Evolutionary conservation across 2,329 filamentous ascomycete genomes (phyloP).

Genomic region (Fusarium longipes): DNA sequence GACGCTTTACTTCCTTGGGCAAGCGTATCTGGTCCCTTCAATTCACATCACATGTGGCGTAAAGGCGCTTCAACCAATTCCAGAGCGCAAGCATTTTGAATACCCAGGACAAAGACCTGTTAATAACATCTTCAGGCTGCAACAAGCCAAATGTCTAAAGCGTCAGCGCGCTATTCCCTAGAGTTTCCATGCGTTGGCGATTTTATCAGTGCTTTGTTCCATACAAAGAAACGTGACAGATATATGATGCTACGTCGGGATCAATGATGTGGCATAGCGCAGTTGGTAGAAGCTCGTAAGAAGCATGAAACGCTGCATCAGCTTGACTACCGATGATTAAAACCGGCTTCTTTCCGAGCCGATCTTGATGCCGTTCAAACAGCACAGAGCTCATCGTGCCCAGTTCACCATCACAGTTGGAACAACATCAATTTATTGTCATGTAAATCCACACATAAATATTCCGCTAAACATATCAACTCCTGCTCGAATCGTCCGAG

Average conservation of each 20-base stretch:
- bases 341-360: slow-evolving; percentile 4
- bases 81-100: not conserved
- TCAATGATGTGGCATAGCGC: slow-evolving; percentile 42
- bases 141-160: slow-evolving; percentile 2
- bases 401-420: not conserved
- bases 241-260: slow-evolving; percentile 25
- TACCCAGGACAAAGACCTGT: no score
- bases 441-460: not conserved
- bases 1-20: slow-evolving; percentile 21
- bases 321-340: not conserved
- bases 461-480: not conserved
- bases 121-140: slow-evolving; percentile 7
- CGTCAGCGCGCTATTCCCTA: not conserved
- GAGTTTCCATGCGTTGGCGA: slow-evolving; percentile 27
- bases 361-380: not conserved
- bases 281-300: slow-evolving; percentile 32
- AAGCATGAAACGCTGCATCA: slow-evolving; percentile 18
- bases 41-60: slow-evolving; percentile 15
- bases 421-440: not conserved
- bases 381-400: not conserved
- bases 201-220: slow-evolving; percentile 5
- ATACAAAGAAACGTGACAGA: slow-evolving; percentile 21
- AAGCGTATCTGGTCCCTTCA: slow-evolving; percentile 9
- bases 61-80: slow-evolving; percentile 38
- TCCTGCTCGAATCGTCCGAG: not conserved